Evolutionary conservation across 2,329 filamentous ascomycete species (phyloP).

Genomic region (Aspergillus pseudoviridinutans): DNA sequence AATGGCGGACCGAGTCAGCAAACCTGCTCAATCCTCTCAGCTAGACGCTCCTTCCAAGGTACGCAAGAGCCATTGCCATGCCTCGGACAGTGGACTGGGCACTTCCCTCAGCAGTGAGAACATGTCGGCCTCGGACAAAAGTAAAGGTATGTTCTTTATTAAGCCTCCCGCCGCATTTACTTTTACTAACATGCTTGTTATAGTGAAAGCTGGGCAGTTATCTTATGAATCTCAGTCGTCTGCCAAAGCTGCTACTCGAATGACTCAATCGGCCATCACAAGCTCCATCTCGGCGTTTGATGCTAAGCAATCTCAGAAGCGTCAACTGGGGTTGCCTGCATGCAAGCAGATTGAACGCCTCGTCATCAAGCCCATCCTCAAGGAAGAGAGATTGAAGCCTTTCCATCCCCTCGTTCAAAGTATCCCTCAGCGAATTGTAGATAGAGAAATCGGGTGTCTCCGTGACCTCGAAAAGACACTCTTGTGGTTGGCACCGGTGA

Average conservation of each 20-base stretch:
- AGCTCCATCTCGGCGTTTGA: slow-evolving; percentile 53
- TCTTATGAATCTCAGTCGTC: slow-evolving; percentile 12
- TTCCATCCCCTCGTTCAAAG: slow-evolving; percentile 78
- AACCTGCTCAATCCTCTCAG: slow-evolving; percentile 30
- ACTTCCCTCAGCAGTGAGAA: slow-evolving; percentile 66
- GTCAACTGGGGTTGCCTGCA: slow-evolving; percentile 64
- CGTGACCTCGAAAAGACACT: slow-evolving; percentile 93
- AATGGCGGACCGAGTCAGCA: slow-evolving; percentile 28
- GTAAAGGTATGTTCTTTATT: slow-evolving; percentile 37
- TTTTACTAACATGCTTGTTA: slow-evolving; percentile 12
- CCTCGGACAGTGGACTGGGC: slow-evolving; percentile 83
- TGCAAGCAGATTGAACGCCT: slow-evolving; percentile 74
- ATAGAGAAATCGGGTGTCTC: slow-evolving; percentile 83
- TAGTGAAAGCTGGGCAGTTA: slow-evolving; percentile 23
- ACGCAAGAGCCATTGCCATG: slow-evolving; percentile 60
- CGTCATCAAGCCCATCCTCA: slow-evolving; percentile 73
- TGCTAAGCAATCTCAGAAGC: slow-evolving; percentile 47
- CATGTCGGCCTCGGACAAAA: slow-evolving; percentile 44
- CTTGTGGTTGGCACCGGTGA: slow-evolving; percentile 88
- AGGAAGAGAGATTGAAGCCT: slow-evolving; percentile 67
- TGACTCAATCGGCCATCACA: slow-evolving; percentile 55
- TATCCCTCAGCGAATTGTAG: slow-evolving; percentile 72
- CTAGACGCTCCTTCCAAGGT: slow-evolving; percentile 41
- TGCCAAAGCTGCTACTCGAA: slow-evolving; percentile 12
- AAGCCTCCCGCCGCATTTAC: slow-evolving; percentile 31